A percentile compares a stretch with the other conserved stretches of the same genome.
Evolutionary conservation across 192 early-diverging fungal species (phyloP).

Genomic region (Podila clonocystis): DNA sequence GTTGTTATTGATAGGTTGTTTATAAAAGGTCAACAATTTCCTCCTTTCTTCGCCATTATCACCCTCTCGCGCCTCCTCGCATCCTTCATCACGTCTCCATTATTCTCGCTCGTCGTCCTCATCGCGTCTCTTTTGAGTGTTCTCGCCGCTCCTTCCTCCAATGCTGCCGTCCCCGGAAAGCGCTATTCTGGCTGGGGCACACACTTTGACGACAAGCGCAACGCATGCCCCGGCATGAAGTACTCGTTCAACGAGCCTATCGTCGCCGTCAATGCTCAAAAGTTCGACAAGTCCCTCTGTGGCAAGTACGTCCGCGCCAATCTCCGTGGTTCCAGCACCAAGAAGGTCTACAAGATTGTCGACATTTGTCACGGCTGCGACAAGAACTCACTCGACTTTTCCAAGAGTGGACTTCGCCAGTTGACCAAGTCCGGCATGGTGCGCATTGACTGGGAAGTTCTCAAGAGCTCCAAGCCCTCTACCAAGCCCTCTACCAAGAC

Average conservation of each 20-base stretch:
- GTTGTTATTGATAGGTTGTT: too few species aligned
- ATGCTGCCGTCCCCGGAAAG: neutral
- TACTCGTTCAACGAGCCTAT: constrained; percentile 31
- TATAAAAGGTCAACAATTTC: neutral
- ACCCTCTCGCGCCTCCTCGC: neutral
- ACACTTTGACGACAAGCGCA: constrained; percentile 10
- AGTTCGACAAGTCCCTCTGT: constrained; percentile 21
- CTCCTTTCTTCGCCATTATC: neutral
- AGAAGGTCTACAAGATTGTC: constrained; percentile 23
- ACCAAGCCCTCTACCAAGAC: neutral
- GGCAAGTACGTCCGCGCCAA: constrained; percentile 32
- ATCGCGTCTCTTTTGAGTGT: constrained; percentile 23
- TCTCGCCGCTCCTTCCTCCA: constrained; percentile 12
- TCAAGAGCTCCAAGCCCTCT: constrained; percentile 1
- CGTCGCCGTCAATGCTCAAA: constrained; percentile 22
- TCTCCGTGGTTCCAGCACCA: constrained; percentile 3
- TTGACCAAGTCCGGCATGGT: constrained; percentile 2
- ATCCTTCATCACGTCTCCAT: constrained; percentile 21
- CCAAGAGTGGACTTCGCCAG: constrained; percentile 9
- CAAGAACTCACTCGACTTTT: constrained; percentile 15
- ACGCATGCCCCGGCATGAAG: constrained; percentile 27
- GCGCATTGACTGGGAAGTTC: constrained; percentile 28
- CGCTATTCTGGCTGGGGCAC: constrained; percentile 20
- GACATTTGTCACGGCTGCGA: constrained; percentile 24
- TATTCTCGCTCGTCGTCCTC: constrained; percentile 10